Evolutionary conservation across 805 yeast species (phyloP).

Genomic region (Starmerella powellii): DNA sequence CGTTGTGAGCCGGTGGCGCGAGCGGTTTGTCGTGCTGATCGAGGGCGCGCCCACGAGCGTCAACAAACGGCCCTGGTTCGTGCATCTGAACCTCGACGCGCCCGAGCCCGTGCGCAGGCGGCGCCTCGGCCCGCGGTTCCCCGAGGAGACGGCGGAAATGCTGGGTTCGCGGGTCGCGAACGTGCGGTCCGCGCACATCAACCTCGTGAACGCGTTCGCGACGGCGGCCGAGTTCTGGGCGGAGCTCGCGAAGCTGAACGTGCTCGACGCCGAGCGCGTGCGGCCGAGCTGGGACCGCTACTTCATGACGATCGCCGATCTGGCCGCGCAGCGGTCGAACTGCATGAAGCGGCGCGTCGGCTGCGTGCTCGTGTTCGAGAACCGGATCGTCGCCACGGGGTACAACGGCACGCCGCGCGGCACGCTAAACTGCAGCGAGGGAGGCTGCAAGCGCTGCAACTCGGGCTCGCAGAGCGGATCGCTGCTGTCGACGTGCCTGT

Average conservation of each 20-base stretch:
- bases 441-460: conserved; percentile 90
- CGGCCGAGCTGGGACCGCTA: conserved; percentile 96
- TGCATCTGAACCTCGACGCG: conserved; percentile 69
- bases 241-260: conserved; percentile 33
- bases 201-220: conserved; percentile 41
- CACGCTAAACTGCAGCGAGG: conserved; percentile 78
- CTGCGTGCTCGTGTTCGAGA: conserved; percentile 79
- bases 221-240: conserved; percentile 31
- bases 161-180: conserved; percentile 28
- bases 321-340: conserved; percentile 85
- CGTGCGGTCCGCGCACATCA: conserved; percentile 41
- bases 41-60: conserved; percentile 20
- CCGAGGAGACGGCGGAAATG: neutral
- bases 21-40: conserved; percentile 47
- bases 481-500: conserved; percentile 69
- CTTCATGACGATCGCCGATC: conserved; percentile 83
- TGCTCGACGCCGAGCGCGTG: conserved; percentile 45
- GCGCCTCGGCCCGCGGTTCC: neutral
- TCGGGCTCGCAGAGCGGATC: conserved; percentile 47
- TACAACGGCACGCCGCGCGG: conserved; percentile 96
- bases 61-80: conserved; percentile 63
- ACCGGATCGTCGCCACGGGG: conserved; percentile 86
- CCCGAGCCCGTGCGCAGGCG: conserved; percentile 40
- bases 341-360: conserved; percentile 98
- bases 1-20: conserved; percentile 57